Evolutionary conservation across 1,139 yeast species (phyloP), one percentile per base, ranked within the genome.

Genomic region (Hemisphaericaspora subhashii): DNA sequence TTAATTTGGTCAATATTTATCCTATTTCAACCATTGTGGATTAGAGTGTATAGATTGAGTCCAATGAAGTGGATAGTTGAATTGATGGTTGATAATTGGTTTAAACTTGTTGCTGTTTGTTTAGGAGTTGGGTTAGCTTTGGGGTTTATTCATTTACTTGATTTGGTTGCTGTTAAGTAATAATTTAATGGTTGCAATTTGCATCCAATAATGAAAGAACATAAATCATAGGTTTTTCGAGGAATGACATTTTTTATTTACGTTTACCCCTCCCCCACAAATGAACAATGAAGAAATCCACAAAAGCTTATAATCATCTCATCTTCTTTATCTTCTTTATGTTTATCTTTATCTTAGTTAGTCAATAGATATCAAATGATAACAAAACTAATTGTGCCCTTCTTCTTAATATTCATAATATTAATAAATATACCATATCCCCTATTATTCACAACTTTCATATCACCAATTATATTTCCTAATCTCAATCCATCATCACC

Each of bases 401-500:
- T n/a, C n/a, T n/a, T n/a, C n/a, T n/a, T n/a, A n/a, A n/a, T n/a
- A n/a, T n/a, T n/a, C n/a, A n/a, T n/a, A n/a, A n/a, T n/a, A n/a
- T n/a, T n/a, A n/a, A n/a, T n/a, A n/a, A n/a, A n/a, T n/a, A n/a
- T n/a, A n/a, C n/a, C n/a, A n/a, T n/a, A n/a, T n/a, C n/a, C n/a
- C n/a, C n/a, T n/a, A n/a, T n/a, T n/a, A 21, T 11, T 26, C 17
- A n/a, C 17, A 13, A 3, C 16, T 12, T 9, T 7, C 17, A 13
- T 17, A 4, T 12, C 27, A 24, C 27, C 28, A 10, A 31, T 10
- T 3, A 21, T 13, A 10, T 11, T 30, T 30, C 24, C 24, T 21
- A 28, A 33, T 11, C 34, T 32, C 3, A 24, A 29, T 24, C 34
- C 37, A 30, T 13, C 25, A 18, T 35, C 25, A 23, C 11, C 25